Evolutionary conservation across 148 eudicot species (phyloP).

Genomic region (Silene conica): DNA sequence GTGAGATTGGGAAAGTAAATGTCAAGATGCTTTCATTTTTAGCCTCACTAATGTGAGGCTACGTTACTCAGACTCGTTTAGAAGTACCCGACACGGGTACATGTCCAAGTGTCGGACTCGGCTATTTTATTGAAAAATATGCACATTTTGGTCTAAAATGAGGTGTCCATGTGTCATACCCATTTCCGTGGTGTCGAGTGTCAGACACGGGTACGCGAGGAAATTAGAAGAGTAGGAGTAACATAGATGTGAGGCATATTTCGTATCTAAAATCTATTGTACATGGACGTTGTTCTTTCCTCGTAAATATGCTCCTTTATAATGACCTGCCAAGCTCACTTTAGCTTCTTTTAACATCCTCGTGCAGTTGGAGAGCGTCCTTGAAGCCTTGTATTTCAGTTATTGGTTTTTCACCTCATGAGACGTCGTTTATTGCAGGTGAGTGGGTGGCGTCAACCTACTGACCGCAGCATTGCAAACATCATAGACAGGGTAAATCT

Average conservation of each 20-base stretch:
- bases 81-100: no score
- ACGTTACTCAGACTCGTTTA: no score
- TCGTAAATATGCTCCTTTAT: no score
- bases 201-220: no score
- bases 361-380: neutral
- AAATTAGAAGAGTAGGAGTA: no score
- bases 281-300: neutral
- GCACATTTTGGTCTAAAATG: no score
- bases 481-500: slow-evolving; percentile 3
- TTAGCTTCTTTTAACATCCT: neutral
- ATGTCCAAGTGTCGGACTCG: no score
- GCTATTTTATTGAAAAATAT: no score
- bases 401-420: neutral
- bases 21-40: neutral
- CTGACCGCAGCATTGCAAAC: slow-evolving; percentile 7
- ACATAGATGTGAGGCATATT: no score
- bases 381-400: neutral
- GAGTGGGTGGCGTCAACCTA: slow-evolving; percentile 17
- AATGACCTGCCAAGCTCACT: neutral
- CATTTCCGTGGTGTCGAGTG: no score
- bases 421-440: slow-evolving; percentile 12
- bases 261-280: neutral
- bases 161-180: no score
- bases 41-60: neutral
- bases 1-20: neutral